phyloP scores from a whole-genome alignment of 1,284 basidiomycete species.

The Papiliotrema flavescens region DNA sequence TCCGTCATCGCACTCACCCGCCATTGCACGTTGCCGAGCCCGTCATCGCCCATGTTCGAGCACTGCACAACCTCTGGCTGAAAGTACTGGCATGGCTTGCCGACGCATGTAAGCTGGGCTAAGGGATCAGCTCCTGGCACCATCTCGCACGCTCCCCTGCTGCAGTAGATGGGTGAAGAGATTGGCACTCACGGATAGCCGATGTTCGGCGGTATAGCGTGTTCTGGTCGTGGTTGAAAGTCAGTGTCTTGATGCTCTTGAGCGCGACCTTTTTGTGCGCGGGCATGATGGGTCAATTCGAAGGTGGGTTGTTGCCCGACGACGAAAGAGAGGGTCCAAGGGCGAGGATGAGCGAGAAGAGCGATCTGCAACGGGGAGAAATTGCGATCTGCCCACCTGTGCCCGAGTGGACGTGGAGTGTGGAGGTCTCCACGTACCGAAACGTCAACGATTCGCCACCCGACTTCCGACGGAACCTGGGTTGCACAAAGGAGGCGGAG shows the following conservation, averaged over 20 bases:
- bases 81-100: conserved; percentile 68
- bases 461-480: too few relatives aligned
- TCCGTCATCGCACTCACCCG: conserved; percentile 54
- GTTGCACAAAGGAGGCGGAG: too few relatives aligned
- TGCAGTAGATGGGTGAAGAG: not conserved
- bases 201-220: conserved; percentile 64
- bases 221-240: conserved; percentile 67
- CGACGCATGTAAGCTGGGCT: conserved; percentile 72
- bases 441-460: too few relatives aligned
- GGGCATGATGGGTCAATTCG: not conserved
- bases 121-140: too few relatives aligned
- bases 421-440: too few relatives aligned
- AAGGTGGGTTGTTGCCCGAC: too few relatives aligned
- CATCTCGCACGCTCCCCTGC: too few relatives aligned
- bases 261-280: conserved; percentile 55
- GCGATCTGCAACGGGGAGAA: too few relatives aligned
- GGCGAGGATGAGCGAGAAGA: too few relatives aligned
- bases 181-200: conserved; percentile 55
- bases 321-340: too few relatives aligned
- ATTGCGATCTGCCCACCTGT: too few relatives aligned
- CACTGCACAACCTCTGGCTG: conserved; percentile 85
- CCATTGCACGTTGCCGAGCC: conserved; percentile 72
- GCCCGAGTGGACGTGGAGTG: too few relatives aligned
- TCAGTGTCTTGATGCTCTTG: conserved; percentile 66
- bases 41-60: conserved; percentile 68